phyloP scores from a whole-genome alignment of 2,329 filamentous ascomycete species.

The Neonectria neomacrospora region DNA sequence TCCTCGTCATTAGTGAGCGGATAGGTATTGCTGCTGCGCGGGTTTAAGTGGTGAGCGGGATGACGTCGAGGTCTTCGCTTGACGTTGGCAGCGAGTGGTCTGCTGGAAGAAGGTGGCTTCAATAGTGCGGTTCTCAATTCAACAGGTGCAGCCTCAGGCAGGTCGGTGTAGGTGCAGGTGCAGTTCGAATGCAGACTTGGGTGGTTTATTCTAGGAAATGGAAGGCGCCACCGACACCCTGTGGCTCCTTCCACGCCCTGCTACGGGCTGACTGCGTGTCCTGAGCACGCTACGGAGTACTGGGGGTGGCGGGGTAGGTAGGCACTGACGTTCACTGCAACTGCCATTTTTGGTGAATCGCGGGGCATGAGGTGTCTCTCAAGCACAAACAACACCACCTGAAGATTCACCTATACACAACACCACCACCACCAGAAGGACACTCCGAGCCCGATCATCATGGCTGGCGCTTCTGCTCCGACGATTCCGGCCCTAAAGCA shows the following conservation, averaged over 20 bases:
- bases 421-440: background rate
- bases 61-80: conserved; percentile 14
- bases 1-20: background rate
- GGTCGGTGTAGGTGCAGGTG: background rate
- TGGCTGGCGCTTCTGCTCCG: conserved; percentile 49
- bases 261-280: background rate
- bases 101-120: conserved; percentile 13
- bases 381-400: background rate
- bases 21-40: background rate
- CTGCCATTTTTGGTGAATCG: background rate
- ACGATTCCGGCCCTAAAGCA: conserved; percentile 73
- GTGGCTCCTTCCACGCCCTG: background rate
- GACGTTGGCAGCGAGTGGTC: conserved; percentile 16
- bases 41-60: background rate
- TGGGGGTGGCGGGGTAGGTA: background rate
- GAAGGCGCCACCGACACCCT: background rate
- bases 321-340: background rate
- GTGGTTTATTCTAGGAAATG: background rate
- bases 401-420: background rate
- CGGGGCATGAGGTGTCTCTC: background rate
- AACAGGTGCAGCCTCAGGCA: background rate
- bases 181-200: background rate
- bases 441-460: conserved; percentile 1
- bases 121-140: conserved; percentile 1
- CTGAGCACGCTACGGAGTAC: background rate